These are phyloP conservation scores for Elongisporangium prolatum DNA, from an alignment of 352 stramenopile genomes.

Conservation along the genomic window DNA sequence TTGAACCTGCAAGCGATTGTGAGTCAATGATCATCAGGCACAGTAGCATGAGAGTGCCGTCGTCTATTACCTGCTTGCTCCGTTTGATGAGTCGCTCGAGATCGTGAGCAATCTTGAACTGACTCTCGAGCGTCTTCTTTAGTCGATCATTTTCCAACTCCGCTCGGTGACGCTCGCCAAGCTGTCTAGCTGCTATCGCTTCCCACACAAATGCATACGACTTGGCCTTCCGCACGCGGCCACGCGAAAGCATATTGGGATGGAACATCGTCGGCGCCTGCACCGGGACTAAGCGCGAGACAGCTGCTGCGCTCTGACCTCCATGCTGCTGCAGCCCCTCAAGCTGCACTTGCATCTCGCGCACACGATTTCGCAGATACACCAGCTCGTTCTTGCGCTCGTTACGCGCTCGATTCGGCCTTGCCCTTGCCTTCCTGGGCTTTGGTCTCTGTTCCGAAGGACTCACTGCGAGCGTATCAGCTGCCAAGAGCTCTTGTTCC, in stretches of 20 bases:
- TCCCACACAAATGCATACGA: conserved; percentile 20
- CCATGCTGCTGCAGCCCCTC: conserved; percentile 6
- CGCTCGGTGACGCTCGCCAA: conserved; percentile 24
- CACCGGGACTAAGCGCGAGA: not conserved
- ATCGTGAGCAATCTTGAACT: conserved; percentile 21
- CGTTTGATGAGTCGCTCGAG: conserved; percentile 27
- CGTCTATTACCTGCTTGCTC: conserved; percentile 18
- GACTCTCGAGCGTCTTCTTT: conserved; percentile 16
- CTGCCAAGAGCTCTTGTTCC: not conserved
- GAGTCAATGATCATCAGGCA: not conserved
- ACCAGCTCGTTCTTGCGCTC: conserved; percentile 32
- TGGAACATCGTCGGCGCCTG: not conserved
- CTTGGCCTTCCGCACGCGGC: not conserved
- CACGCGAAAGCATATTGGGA: not conserved
- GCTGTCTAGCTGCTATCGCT: conserved; percentile 31
- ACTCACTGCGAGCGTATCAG: not conserved
- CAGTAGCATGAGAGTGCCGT: not conserved
- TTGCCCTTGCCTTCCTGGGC: conserved; percentile 13
- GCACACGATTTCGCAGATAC: conserved; percentile 34
- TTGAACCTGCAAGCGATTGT: conserved; percentile 1
- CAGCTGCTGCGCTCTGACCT: not conserved
- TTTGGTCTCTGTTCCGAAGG: not conserved
- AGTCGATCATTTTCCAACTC: conserved; percentile 22
- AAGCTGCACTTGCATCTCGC: conserved; percentile 30
- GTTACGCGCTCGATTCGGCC: conserved; percentile 26